Base-by-base conservation (phyloP, 106 monocot genomes). In the Acanthochlamys bracteata region DNA sequence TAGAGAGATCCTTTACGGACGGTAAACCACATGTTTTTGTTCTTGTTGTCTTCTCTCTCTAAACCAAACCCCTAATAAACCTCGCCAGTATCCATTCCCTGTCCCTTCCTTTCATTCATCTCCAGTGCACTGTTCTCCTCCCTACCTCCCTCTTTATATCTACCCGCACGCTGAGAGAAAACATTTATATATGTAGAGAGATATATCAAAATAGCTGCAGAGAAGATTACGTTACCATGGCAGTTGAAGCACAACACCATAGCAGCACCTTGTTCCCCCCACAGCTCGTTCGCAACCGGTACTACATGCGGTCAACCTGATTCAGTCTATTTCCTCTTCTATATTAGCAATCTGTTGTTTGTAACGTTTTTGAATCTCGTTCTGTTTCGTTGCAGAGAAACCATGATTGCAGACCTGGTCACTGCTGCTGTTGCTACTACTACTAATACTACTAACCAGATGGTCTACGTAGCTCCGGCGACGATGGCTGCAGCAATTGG, bases 221-320 rank as follows among this genome's bases (percentile, higher is more conserved):
- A 49, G 49, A 12, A 49, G 17, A 17, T 17, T 49, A 17, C 13
- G 43, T 21, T 55, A 19, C 20, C 15, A 63, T 63, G 63, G 63
- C 63, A 41, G 63, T 63, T 12, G 63, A 63, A 24, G 63, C 63
- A 9, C 42, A 63, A 41, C 63, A 43, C 23, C 63, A 20, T 22
- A 1, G 33, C 33, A 33, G 33, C 26, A 27, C 15, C 33, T 43
- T 63, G 42, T 24, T 63, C 40, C 63, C 63, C 2, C 42, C 63
- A 40, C 63, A 63, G 20, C 63, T 63, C 42, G 19, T 42, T 24
- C 21, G 40, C 42, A 63, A 45, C 42, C 11, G 63, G 63, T 63
- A 41, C 20, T 12, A 10, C 63, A 63, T 40, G 26, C 33, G 14
- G 6, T n/a, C 61, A 61, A 4, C 61, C 42, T 0, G 27, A 16